A percentile compares a stretch with the other conserved stretches of the same genome.
Conservation (phyloP, 139 green algal genomes). For the Desmodesmus armatus region DNA sequence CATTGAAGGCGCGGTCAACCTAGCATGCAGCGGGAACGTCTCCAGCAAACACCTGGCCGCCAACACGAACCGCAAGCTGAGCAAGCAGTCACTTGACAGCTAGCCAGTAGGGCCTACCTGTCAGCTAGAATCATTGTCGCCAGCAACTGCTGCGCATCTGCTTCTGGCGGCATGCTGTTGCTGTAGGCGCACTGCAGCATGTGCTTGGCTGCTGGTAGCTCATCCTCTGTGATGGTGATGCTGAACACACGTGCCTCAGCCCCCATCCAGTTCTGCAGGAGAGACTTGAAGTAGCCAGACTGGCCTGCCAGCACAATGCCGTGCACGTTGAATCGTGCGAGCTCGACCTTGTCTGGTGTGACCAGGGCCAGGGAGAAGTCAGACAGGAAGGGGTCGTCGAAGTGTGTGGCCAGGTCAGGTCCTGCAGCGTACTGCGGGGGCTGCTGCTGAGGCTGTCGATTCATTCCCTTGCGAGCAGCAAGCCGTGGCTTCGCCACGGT, state of each 20-base stretch:
- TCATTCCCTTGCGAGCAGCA: not conserved
- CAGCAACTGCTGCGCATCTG: conserved; percentile 35
- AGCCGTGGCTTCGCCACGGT: not conserved
- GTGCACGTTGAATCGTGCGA: conserved; percentile 38
- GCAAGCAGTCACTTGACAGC: no score
- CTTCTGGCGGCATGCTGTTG: conserved; percentile 28
- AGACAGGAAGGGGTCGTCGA: conserved; percentile 35
- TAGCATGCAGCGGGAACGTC: no score
- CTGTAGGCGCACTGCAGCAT: conserved; percentile 38
- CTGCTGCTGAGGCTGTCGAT: not conserved
- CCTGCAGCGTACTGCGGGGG: not conserved
- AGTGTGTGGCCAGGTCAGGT: conserved; percentile 27
- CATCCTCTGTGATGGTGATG: conserved; percentile 25
- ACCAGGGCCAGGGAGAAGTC: conserved; percentile 33
- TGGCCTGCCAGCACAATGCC: conserved; percentile 45
- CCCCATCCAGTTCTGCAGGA: conserved; percentile 44
- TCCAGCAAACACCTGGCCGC: no score
- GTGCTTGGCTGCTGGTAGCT: conserved; percentile 7
- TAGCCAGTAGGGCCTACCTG: no score
- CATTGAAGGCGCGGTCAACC: no score
- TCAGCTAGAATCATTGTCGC: conserved; percentile 41
- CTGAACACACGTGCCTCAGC: not conserved
- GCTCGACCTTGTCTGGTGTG: not conserved
- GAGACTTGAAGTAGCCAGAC: conserved; percentile 43
- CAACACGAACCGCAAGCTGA: no score